These are phyloP conservation scores for Colletotrichum viniferum DNA, from an alignment of 2,329 filamentous ascomycete species.

Conservation along the genomic window DNA sequence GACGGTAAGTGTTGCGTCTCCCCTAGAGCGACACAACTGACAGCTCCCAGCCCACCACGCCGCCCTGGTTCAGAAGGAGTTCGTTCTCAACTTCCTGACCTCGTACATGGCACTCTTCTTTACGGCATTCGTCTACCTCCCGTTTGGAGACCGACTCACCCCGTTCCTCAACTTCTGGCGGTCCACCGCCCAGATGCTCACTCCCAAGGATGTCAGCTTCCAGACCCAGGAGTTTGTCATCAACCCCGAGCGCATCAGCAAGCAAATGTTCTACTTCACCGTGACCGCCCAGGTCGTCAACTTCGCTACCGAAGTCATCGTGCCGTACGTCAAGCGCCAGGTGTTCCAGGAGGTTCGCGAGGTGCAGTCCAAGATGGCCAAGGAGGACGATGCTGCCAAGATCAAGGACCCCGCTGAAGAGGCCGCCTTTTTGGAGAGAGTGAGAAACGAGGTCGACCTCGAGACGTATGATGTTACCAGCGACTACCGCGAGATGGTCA, in stretches of 20 bases:
- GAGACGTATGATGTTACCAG: slow-evolving; percentile 86
- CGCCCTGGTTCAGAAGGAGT: slow-evolving; percentile 89
- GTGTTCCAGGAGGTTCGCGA: slow-evolving; percentile 80
- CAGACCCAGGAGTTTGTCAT: slow-evolving; percentile 73
- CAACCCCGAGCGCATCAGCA: slow-evolving; percentile 81
- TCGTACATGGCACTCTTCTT: slow-evolving; percentile 92
- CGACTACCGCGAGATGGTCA: slow-evolving; percentile 92
- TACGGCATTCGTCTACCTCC: slow-evolving; percentile 92
- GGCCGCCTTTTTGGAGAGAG: slow-evolving; percentile 76
- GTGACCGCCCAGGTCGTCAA: slow-evolving; percentile 93
- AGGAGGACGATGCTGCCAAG: slow-evolving; percentile 51
- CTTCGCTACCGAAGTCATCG: slow-evolving; percentile 80
- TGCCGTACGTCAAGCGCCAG: slow-evolving; percentile 84
- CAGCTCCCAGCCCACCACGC: slow-evolving; percentile 69
- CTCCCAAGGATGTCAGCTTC: slow-evolving; percentile 75
- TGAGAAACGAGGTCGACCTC: slow-evolving; percentile 82
- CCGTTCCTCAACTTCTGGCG: slow-evolving; percentile 87
- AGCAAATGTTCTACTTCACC: slow-evolving; percentile 95
- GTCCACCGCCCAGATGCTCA: slow-evolving; percentile 74
- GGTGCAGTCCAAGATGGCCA: slow-evolving; percentile 65
- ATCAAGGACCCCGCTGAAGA: slow-evolving; percentile 77
- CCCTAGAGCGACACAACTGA: slow-evolving; percentile 7
- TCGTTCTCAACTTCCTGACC: slow-evolving; percentile 95
- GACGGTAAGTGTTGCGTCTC: slow-evolving; percentile 52
- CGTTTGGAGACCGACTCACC: slow-evolving; percentile 82